Percentiles rank a stretch among this genome's conserved stretches.
These are phyloP conservation scores for Deakozyma indianensis DNA, from an alignment of 805 yeast genomes.

Conservation along the genomic window DNA sequence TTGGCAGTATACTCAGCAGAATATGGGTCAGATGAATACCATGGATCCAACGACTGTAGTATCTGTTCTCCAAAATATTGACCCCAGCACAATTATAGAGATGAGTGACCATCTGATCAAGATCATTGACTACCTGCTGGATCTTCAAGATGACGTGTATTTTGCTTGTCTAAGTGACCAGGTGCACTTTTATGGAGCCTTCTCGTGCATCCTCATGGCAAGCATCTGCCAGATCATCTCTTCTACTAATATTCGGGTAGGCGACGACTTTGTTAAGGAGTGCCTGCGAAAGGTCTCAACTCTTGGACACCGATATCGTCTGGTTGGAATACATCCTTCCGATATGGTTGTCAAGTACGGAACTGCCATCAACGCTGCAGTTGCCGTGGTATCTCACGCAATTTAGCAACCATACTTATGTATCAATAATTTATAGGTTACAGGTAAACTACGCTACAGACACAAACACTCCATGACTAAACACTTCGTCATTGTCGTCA, in stretches of 20 bases:
- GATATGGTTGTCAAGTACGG: constrained; percentile 1
- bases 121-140: constrained; percentile 28
- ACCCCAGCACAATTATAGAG: constrained; percentile 16
- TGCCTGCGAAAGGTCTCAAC: background rate
- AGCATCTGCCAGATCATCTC: constrained; percentile 1
- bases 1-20: constrained; percentile 16
- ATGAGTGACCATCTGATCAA: constrained; percentile 29
- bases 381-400: background rate
- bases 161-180: constrained; percentile 64
- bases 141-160: constrained; percentile 35
- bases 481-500: constrained; percentile 23
- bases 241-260: background rate
- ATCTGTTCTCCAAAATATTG: constrained; percentile 2
- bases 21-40: constrained; percentile 5
- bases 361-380: background rate
- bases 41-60: constrained; percentile 1
- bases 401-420: background rate
- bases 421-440: background rate
- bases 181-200: constrained; percentile 32
- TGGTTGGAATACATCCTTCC: background rate
- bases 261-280: background rate
- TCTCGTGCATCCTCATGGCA: constrained; percentile 4
- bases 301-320: background rate
- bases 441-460: background rate
- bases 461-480: constrained; percentile 21